Evolutionary conservation across 192 early-diverging fungal species (phyloP).

Genomic region (Rhizophagus prolifer): DNA sequence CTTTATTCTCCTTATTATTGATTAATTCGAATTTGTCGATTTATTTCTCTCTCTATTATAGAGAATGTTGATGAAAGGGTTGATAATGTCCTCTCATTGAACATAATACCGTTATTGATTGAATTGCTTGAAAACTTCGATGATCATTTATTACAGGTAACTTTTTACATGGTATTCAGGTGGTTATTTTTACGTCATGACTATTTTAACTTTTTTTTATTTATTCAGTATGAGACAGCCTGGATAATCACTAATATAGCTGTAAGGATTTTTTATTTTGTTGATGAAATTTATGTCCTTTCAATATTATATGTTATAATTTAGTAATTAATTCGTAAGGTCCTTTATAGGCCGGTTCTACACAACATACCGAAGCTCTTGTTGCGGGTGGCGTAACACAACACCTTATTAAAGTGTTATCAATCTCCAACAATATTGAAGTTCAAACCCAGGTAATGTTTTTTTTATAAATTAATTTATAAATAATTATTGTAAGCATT

Average conservation of each 20-base stretch:
- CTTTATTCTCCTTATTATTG: background rate
- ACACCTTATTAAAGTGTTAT: slow-evolving; percentile 17
- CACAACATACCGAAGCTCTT: slow-evolving; percentile 6
- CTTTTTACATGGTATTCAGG: background rate
- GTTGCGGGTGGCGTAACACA: slow-evolving; percentile 15
- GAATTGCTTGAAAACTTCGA: slow-evolving; percentile 1
- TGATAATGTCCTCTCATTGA: slow-evolving; percentile 10
- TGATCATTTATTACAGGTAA: slow-evolving; percentile 20
- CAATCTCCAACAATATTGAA: slow-evolving; percentile 6
- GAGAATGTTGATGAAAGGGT: slow-evolving; percentile 23
- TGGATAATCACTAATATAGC: slow-evolving; percentile 25
- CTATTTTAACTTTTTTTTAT: background rate
- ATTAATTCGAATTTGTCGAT: background rate
- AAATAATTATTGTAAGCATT: background rate
- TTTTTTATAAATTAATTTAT: background rate
- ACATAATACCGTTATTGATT: slow-evolving; percentile 19
- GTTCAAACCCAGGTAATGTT: slow-evolving; percentile 11
- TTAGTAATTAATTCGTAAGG: too few species aligned
- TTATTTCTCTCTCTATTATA: background rate
- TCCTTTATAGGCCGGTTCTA: slow-evolving; percentile 17
- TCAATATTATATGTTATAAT: background rate
- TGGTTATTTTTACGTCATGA: background rate
- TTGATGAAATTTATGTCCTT: background rate
- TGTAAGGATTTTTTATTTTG: slow-evolving; percentile 6
- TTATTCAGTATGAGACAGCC: slow-evolving; percentile 12